phyloP scores from a whole-genome alignment of 768 basidiomycete genomes.

The button mushroom (Agaricus bisporus) region DNA sequence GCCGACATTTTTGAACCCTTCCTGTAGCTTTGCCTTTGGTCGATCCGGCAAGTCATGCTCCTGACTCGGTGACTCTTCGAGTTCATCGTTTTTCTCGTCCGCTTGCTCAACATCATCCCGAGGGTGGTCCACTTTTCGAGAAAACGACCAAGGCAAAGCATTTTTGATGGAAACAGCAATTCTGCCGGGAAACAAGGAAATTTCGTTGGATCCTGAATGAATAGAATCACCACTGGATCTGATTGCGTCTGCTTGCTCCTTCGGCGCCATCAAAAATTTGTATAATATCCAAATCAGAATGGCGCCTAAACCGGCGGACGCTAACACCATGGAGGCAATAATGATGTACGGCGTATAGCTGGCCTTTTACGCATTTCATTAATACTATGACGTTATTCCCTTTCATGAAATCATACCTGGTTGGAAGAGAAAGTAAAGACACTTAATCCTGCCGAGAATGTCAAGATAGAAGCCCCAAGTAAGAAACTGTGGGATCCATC shows the following conservation, averaged over 20 bases:
- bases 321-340: not conserved
- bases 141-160: not conserved
- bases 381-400: not conserved
- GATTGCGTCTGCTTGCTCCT: constrained; percentile 2
- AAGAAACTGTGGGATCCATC: constrained; percentile 1
- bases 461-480: constrained; percentile 5
- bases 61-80: not conserved
- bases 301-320: constrained; percentile 1
- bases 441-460: constrained; percentile 2
- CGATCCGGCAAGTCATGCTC: not conserved
- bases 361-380: not conserved
- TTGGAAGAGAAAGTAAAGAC: constrained; percentile 1
- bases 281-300: constrained; percentile 3
- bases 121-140: not conserved
- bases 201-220: not conserved
- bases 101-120: not conserved
- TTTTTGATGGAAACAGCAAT: not conserved
- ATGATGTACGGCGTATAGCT: not conserved
- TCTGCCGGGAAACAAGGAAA: not conserved
- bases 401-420: not conserved
- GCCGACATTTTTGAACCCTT: not conserved
- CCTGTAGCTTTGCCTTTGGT: not conserved
- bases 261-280: not conserved
- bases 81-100: not conserved
- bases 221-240: constrained; percentile 2